These are phyloP conservation scores for Phytophthora foliorum DNA, from an alignment of 352 stramenopile species.

Conservation along the genomic window DNA sequence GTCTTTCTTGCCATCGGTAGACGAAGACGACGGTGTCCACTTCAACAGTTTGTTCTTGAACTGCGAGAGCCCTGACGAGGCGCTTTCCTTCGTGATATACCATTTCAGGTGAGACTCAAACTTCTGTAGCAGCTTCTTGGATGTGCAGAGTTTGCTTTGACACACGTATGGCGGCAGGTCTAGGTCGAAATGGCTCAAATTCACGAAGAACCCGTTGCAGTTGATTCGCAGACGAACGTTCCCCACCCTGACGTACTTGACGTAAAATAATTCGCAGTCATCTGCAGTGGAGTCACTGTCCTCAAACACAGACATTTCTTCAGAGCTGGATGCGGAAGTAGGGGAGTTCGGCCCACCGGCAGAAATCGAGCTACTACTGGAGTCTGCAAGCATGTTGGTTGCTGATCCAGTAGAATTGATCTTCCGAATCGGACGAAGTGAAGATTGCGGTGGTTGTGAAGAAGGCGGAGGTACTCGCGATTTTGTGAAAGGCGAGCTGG, in stretches of 20 bases:
- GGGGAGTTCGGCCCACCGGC: constrained; percentile 23
- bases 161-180: constrained; percentile 83
- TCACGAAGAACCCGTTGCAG: constrained; percentile 90
- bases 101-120: constrained; percentile 88
- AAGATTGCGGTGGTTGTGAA: constrained; percentile 9
- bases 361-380: constrained; percentile 10
- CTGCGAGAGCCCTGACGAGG: constrained; percentile 83
- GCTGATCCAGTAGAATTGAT: constrained; percentile 27
- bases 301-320: constrained; percentile 33
- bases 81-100: constrained; percentile 85
- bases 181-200: constrained; percentile 83
- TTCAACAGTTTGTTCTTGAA: constrained; percentile 91
- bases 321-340: constrained; percentile 15
- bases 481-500: constrained; percentile 32
- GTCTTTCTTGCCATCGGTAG: constrained; percentile 63
- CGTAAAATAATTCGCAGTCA: constrained; percentile 84
- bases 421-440: constrained; percentile 25
- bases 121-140: constrained; percentile 84
- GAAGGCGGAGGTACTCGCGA: constrained; percentile 18
- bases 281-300: constrained; percentile 65
- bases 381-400: constrained; percentile 26
- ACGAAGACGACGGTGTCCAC: constrained; percentile 63
- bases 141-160: constrained; percentile 85
- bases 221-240: constrained; percentile 86
- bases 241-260: constrained; percentile 87